phyloP scores from a whole-genome alignment of 83 land plant genomes.

The Thuja plicata region DNA sequence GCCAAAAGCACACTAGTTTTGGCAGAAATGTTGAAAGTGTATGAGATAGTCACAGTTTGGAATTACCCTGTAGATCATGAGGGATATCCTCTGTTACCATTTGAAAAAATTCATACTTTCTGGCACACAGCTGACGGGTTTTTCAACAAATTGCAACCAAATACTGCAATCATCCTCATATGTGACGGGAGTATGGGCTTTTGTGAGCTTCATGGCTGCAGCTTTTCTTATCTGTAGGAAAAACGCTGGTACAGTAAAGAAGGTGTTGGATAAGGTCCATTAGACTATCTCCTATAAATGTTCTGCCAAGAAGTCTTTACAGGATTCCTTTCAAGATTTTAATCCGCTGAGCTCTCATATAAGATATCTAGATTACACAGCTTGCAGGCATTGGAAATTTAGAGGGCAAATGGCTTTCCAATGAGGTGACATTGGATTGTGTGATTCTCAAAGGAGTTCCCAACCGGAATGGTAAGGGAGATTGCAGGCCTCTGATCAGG shows the following conservation, averaged over 20 bases:
- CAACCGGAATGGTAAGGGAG: no score
- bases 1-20: neutral
- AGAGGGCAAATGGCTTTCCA: no score
- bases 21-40: neutral
- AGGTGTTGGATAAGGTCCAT: neutral
- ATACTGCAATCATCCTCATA: neutral
- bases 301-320: no score
- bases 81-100: neutral
- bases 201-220: neutral
- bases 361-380: no score
- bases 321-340: no score
- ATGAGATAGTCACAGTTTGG: neutral
- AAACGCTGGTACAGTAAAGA: neutral
- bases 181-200: neutral
- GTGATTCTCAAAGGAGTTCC: no score
- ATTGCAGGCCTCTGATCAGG: no score
- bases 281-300: no score
- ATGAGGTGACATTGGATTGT: no score
- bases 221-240: neutral
- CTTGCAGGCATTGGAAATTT: no score
- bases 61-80: neutral
- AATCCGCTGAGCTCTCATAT: no score
- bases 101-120: neutral
- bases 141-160: neutral
- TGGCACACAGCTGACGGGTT: neutral